Base-by-base conservation (phyloP, 1,284 basidiomycete species). In the Lentinula novae-zelandiae region DNA sequence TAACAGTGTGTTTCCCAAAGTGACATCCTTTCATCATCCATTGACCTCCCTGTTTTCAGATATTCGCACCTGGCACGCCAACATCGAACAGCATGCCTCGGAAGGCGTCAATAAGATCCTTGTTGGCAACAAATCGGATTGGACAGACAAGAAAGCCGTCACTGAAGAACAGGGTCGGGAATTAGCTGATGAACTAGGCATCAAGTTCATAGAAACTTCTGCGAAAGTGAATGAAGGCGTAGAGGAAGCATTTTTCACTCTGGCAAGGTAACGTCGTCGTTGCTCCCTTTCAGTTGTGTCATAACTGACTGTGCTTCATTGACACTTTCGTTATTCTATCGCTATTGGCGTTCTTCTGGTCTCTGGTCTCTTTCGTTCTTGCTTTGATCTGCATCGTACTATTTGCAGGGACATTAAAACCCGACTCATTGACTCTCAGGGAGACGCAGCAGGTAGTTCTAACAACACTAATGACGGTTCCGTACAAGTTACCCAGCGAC, bases 41-140 rank as follows among this genome's bases (percentile, higher is more conserved):
- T 48, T 34, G 17, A 31, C n/a, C 8, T 38, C 20, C 15, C 15
- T 27, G 3, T 27, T 38, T 36, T 20, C 70, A 98, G 96, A 99
- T 79, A 96, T 99, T 74, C 93, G 96, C 68, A 98, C 95, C 69
- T 99, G 97, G 97, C 94, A 98, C 77, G 80, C 92, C 50, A 98
- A 98, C 76, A 96, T 99, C 67, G 96, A 99, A 77, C 96, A 99
- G 76, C 96, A 99, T 73, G 97, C 97, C 31, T 97, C 95, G 4
- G 94, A 98, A 69, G 96, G 95, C 40, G 97, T 99, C 64, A 98
- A 98, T 85, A 99, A 98, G 87, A 95, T 99, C 65, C 87, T 99
- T 60, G 93, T 99, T 65, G 97, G 97, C 57, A 99, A 99, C 83
- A 99, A 99, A 79, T 97, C 92, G 62, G 97, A 99, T 76, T 98